Base-by-base conservation (phyloP, 2,329 filamentous ascomycete genomes). In the Aspergillus brunneoviolaceus region DNA sequence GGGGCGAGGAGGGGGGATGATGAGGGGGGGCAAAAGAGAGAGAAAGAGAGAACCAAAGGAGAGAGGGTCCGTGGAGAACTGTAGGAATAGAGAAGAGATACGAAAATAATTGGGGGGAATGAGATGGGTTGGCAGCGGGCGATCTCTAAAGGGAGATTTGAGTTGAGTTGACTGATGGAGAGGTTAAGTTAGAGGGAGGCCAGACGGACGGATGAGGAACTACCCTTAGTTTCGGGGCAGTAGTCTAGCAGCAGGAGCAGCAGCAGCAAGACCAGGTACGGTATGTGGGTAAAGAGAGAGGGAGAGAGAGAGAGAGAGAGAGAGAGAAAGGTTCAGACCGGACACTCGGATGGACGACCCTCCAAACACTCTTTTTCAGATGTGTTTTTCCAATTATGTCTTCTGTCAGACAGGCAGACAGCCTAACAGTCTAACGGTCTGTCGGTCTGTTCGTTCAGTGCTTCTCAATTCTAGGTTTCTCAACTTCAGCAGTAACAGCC, bases 21-120 rank as follows among this genome's bases (percentile, higher is more conserved):
- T 42, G 49, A 55, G 49, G 31, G 12, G 27, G 57, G 35, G 47
- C 57, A 29, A 54, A 51, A 58, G 47, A 39, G 45, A 57, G 55
- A 29, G 47, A 48, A 50, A 49, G 33, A 58, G 56, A 59, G 49
- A 45, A 31, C 33, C 16, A 55, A 47, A 35, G 47, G 45, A 33
- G 49, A 53, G 27, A 31, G 21, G 39, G 25, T 27, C n/a, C 51
- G 53, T 47, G 35, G 42, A 57, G 49, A 47, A 45, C 4, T 19
- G 53, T 55, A 52, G 58, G 23, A 52, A 48, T 31, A 23, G 39
- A 49, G 51, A 35, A 57, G 57, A 57, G 45, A 52, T 31, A 45
- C 35, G 50, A 50, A 50, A 48, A 51, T 45, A 49, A 55, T 59
- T 33, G 51, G 51, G 58, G 49, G 49, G 27, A 51, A 27, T 53